phyloP scores from a whole-genome alignment of 208 protist genomes.

The Sergeia podlipaevii region DNA sequence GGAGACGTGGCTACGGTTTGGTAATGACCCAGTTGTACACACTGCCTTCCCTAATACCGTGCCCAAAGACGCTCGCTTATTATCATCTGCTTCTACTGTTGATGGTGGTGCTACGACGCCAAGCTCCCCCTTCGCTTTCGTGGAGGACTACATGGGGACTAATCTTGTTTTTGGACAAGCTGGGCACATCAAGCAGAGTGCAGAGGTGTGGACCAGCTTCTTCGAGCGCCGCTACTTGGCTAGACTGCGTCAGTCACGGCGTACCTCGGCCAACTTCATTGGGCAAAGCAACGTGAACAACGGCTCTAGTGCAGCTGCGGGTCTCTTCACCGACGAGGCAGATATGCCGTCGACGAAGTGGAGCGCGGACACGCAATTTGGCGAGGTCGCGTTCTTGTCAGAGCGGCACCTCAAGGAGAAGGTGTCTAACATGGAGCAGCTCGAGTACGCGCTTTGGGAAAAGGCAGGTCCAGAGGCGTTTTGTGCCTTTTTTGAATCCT shows the following conservation, averaged over 20 bases:
- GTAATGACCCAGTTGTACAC: conserved; percentile 86
- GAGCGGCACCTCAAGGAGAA: conserved; percentile 76
- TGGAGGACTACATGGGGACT: conserved; percentile 87
- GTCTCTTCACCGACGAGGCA: conserved; percentile 66
- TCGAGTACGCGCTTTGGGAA: conserved; percentile 56
- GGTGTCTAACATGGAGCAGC: conserved; percentile 63
- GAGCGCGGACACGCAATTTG: conserved; percentile 70
- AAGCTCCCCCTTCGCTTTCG: conserved; percentile 69
- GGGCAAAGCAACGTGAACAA: conserved; percentile 28
- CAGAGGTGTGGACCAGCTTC: conserved; percentile 56
- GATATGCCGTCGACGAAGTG: conserved; percentile 80
- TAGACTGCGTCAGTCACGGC: conserved; percentile 55
- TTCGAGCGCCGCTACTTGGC: conserved; percentile 41
- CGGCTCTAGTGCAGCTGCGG: conserved; percentile 8
- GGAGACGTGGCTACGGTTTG: conserved; percentile 77
- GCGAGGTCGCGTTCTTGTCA: conserved; percentile 58
- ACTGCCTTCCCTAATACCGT: conserved; percentile 22
- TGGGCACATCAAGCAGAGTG: conserved; percentile 54
- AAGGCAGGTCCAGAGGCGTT: conserved; percentile 37
- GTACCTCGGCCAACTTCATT: conserved; percentile 49
- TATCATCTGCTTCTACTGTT: not conserved
- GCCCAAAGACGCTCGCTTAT: too few species aligned
- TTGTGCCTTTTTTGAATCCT: conserved; percentile 58
- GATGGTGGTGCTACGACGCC: not conserved
- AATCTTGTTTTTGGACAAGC: conserved; percentile 54